Evolutionary conservation across 2,329 filamentous ascomycete genomes (phyloP), one percentile per base, ranked within the genome.

Genomic region (Lasiodiplodia sp.): DNA sequence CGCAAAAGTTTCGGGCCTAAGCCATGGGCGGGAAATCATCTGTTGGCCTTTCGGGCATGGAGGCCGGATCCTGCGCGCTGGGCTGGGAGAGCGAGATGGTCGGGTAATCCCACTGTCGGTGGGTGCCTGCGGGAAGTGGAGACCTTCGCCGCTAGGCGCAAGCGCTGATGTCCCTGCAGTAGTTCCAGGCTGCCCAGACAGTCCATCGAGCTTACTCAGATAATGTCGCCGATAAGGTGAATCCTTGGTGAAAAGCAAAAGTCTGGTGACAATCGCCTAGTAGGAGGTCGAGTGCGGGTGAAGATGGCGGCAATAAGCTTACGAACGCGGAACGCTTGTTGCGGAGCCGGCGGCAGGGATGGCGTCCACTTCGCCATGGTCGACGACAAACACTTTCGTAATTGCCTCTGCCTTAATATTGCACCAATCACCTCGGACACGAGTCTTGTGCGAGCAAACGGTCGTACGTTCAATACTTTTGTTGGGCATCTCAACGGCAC

Each of bases 201-300:
- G 8, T 7, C 58, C 12, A 18, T n/a, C 14, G 44, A 64, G 44
- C 28, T 51, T 64, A 52, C 40, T 51, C 44, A 52, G 47, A 37
- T 38, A 64, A 49, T 52, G 60, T 64, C 60, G 28, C 47, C 60
- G 60, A 64, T 64, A 64, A 64, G 60, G 60, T 64, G 60, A 64
- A 64, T 34, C 44, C 21, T 52, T n/a, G 28, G 16, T 28, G 8
- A 28, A 64, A 52, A 52, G 60, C 60, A 34, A 52, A 64, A 64
- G 47, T 51, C 40, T 51, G 58, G 25, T 63, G 40, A 63, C 57
- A 21, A 6, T 23, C 25, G 18, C 14, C 21, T 47, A 28, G 31
- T 21, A n/a, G 21, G 44, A 21, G 10, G 25, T 38, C n/a, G 11
- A 64, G 16, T 38, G 60, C 44, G 60, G 60, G 21, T 52, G 60